Percentiles rank a stretch among this genome's conserved stretches.
Evolutionary conservation across 139 green algal genomes (phyloP).

Genomic region (Coelastrella sp.): DNA sequence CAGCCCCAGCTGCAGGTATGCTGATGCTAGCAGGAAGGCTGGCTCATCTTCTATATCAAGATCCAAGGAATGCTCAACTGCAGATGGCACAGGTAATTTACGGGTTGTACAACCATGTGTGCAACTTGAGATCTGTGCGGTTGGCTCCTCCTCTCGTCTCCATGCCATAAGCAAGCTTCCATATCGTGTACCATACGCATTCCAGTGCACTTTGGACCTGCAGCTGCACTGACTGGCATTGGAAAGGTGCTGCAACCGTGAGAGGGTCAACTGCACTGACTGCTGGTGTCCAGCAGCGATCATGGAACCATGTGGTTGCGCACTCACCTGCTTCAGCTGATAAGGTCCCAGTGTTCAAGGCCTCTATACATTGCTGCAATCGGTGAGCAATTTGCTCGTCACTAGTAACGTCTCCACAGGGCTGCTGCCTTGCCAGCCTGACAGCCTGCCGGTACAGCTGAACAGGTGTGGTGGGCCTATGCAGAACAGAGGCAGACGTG

Average conservation of each 20-base stretch:
- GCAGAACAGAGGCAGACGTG: no score
- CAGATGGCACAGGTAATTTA: neutral
- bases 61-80: conserved; percentile 50
- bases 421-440: conserved; percentile 16
- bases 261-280: no score
- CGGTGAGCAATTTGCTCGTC: neutral
- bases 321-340: neutral
- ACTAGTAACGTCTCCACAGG: neutral
- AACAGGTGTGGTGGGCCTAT: neutral
- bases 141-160: no score
- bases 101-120: no score
- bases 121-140: no score
- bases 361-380: neutral
- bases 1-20: conserved; percentile 42
- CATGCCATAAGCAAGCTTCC: no score
- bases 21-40: conserved; percentile 45
- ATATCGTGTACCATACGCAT: no score
- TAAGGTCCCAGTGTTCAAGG: neutral
- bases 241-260: no score
- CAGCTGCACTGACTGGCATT: no score
- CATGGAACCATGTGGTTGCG: no score
- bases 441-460: conserved; percentile 17
- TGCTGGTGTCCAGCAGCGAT: no score
- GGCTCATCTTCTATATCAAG: conserved; percentile 54
- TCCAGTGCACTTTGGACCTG: no score